Percentiles rank a stretch among this genome's conserved stretches.
These are phyloP conservation scores for Lasiosphaeria ovina DNA, from an alignment of 495 filamentous ascomycete genomes.

Conservation along the genomic window DNA sequence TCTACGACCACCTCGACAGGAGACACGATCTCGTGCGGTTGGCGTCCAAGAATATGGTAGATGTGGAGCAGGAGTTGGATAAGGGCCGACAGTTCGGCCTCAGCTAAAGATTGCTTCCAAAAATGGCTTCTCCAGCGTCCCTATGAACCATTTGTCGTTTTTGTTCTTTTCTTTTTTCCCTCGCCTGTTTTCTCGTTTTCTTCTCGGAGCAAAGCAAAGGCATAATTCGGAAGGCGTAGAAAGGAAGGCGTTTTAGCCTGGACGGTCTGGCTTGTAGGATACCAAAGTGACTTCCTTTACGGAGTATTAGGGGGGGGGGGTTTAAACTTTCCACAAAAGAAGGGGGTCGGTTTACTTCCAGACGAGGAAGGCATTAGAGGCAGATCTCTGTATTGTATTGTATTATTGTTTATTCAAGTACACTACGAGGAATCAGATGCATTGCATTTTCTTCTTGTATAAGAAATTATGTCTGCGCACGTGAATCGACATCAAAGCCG, in stretches of 20 bases:
- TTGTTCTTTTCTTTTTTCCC: not conserved
- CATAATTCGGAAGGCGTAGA: not conserved
- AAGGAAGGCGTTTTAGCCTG: not conserved
- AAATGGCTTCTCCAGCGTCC: not conserved
- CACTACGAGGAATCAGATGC: too few relatives aligned
- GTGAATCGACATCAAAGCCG: too few relatives aligned
- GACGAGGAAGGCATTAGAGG: too few relatives aligned
- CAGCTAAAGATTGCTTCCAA: slow-evolving; percentile 8
- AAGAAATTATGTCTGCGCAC: too few relatives aligned
- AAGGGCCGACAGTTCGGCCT: slow-evolving; percentile 30
- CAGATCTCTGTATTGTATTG: too few relatives aligned
- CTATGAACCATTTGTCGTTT: not conserved
- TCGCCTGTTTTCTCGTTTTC: not conserved
- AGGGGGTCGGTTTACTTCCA: not conserved
- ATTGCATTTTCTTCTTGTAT: too few relatives aligned
- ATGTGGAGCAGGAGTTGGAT: slow-evolving; percentile 29
- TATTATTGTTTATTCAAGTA: too few relatives aligned
- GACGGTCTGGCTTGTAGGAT: not conserved
- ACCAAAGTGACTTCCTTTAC: not conserved
- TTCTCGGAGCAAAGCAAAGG: not conserved
- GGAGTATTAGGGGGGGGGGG: not conserved
- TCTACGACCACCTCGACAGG: slow-evolving; percentile 29
- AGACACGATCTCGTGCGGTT: slow-evolving; percentile 20
- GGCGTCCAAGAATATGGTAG: slow-evolving; percentile 17
- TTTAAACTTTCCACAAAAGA: not conserved